Evolutionary conservation across 1,284 basidiomycete genomes (phyloP), one percentile per base, ranked within the genome.

Genomic region (Erythrobasidium hasegawianum): DNA sequence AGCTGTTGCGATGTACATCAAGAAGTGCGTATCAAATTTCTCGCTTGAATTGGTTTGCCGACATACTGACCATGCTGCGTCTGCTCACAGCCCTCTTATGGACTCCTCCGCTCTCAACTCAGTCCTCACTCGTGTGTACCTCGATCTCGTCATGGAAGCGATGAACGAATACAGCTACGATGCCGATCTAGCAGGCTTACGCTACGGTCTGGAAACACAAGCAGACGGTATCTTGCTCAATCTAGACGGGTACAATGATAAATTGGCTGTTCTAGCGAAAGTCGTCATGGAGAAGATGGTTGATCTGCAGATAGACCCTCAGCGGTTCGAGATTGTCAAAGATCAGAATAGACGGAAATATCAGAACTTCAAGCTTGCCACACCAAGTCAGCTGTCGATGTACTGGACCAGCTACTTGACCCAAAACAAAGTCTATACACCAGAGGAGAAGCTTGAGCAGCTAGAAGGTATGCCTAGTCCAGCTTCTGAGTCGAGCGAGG

Each of bases 221-320:
- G 81, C 82, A 7, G 85, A 87, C 29, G 88, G 89, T 1, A 77
- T 97, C 43, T 83, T 82, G 54, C 77, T 97, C 33, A 81, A 82
- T 9, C 80, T 93, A 54, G 83, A 83, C 57, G 96, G 96, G 1
- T 98, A 97, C 80, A 96, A 95, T 75, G 94, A 98, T 79, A 97
- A 97, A 79, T 81, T 98, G 41, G 80, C 85, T 5, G 84, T 89
- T 0, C 83, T 98, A 38, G 83, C 87, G 8, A 81, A 87, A 72
- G 83, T 87, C 69, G 85, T 98, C 62, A 77, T 97, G 49, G 83
- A 87, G 69, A 86, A 85, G 73, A 81, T 89, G 64, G 87, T 84
- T 75, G 80, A 80, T 33, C 81, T 95, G 62, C 79, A 84, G 72
- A 82, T 96, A 38, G 83, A 87, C 71, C 79, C 84, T 24, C 83